Conservation (phyloP, 202 grass and related monocot genomes). For the Digitaria exilis region DNA sequence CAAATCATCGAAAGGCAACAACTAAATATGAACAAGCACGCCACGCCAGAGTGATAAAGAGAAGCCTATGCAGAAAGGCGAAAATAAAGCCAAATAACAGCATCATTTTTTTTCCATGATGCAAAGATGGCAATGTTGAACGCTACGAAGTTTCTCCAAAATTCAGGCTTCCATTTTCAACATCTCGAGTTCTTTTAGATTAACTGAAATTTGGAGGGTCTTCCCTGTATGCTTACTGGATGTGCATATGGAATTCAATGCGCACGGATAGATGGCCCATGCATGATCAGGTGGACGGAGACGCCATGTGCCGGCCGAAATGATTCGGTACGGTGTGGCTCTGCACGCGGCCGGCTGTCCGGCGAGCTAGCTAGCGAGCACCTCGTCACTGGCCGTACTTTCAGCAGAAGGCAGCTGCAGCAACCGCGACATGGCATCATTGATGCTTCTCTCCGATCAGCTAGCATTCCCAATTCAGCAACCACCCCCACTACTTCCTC, state of each 20-base stretch:
- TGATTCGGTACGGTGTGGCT: constrained; percentile 32
- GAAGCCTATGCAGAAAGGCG: not conserved
- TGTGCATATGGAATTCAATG: constrained; percentile 11
- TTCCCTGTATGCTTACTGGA: not conserved
- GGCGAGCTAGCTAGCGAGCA: not conserved
- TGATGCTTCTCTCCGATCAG: constrained; percentile 3
- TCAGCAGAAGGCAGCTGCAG: not conserved
- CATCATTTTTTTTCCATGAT: not conserved
- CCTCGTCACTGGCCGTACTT: not conserved
- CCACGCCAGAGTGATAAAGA: not conserved
- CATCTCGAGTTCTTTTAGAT: too few relatives aligned
- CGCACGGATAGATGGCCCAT: not conserved
- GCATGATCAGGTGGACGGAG: not conserved
- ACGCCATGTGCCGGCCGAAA: constrained; percentile 39
- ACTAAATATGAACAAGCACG: not conserved
- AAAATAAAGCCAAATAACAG: not conserved
- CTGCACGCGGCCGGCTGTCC: constrained; percentile 18
- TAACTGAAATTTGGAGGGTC: too few relatives aligned
- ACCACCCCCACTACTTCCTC: not conserved
- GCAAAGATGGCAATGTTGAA: not conserved
- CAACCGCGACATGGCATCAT: constrained; percentile 44
- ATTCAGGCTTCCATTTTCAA: not conserved
- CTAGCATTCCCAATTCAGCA: constrained; percentile 39
- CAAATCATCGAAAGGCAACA: constrained; percentile 4
- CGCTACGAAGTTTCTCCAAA: not conserved